Conservation (phyloP, 2,329 filamentous ascomycete species). For the Pseudopithomyces chartarum region DNA sequence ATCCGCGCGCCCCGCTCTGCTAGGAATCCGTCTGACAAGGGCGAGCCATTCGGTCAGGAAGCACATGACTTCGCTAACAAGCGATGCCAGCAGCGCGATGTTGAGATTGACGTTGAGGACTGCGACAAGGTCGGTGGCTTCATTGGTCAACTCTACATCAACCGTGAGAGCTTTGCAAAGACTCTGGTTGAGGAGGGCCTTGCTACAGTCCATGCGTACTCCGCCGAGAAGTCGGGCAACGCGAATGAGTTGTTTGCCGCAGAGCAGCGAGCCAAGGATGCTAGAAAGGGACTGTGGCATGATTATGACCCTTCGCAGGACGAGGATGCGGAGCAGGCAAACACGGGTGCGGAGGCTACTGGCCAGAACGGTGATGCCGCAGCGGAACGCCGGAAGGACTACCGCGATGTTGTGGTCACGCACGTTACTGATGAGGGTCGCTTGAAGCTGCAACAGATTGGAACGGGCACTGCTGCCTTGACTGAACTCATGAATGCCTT, state of each 20-base stretch:
- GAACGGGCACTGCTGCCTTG: conserved; percentile 81
- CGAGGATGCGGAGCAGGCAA: conserved; percentile 61
- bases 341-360: conserved; percentile 53
- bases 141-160: conserved; percentile 91
- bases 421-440: conserved; percentile 82
- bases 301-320: conserved; percentile 93
- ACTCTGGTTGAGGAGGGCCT: conserved; percentile 90
- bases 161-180: conserved; percentile 95
- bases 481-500: conserved; percentile 90
- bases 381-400: conserved; percentile 76
- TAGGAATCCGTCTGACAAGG: conserved; percentile 76
- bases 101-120: conserved; percentile 92
- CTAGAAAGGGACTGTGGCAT: conserved; percentile 85
- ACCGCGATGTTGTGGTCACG: conserved; percentile 91
- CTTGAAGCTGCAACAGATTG: conserved; percentile 90
- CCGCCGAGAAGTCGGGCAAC: conserved; percentile 93
- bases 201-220: conserved; percentile 90
- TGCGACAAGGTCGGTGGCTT: conserved; percentile 97
- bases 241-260: conserved; percentile 84
- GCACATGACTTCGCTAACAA: conserved; percentile 89
- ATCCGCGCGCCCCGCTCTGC: conserved; percentile 90
- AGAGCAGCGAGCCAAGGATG: conserved; percentile 88
- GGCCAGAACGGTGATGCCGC: conserved; percentile 58
- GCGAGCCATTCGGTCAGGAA: conserved; percentile 94
- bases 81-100: conserved; percentile 90